Conservation (phyloP, 148 eudicot genomes). For the Diospyros lotus region DNA sequence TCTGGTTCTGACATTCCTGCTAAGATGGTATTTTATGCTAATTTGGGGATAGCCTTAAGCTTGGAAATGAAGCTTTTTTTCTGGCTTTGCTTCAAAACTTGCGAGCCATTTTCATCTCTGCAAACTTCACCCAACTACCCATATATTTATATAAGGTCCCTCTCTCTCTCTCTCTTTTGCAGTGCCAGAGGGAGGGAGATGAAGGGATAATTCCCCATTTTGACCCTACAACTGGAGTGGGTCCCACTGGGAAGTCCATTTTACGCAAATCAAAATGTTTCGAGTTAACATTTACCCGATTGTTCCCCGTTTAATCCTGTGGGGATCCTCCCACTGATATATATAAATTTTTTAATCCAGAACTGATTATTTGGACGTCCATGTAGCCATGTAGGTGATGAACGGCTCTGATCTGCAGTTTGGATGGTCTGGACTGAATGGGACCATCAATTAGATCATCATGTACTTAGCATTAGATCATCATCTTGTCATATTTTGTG, state of each 20-base stretch:
- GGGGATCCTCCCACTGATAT: not conserved
- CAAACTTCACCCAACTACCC: not conserved
- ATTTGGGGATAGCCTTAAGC: not conserved
- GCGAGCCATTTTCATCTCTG: not conserved
- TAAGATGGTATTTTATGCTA: not conserved
- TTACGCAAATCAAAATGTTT: not conserved
- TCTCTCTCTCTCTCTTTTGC: not conserved
- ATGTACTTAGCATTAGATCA: no score
- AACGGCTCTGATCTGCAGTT: no score
- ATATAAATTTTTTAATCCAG: not conserved
- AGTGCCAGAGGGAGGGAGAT: not conserved
- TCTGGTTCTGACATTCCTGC: slow-evolving; percentile 23
- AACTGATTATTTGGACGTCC: not conserved
- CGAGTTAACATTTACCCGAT: not conserved
- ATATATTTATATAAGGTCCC: not conserved
- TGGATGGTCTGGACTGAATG: no score
- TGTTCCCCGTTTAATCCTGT: not conserved
- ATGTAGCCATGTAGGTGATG: no score
- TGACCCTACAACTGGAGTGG: not conserved
- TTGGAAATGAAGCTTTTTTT: slow-evolving; percentile 14
- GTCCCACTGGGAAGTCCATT: not conserved
- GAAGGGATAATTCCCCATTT: not conserved
- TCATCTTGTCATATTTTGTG: no score
- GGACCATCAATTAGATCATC: no score
- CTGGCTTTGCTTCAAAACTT: slow-evolving; percentile 5